phyloP scores from a whole-genome alignment of 1,284 basidiomycete genomes.

The Tranzscheliella williamsii region DNA sequence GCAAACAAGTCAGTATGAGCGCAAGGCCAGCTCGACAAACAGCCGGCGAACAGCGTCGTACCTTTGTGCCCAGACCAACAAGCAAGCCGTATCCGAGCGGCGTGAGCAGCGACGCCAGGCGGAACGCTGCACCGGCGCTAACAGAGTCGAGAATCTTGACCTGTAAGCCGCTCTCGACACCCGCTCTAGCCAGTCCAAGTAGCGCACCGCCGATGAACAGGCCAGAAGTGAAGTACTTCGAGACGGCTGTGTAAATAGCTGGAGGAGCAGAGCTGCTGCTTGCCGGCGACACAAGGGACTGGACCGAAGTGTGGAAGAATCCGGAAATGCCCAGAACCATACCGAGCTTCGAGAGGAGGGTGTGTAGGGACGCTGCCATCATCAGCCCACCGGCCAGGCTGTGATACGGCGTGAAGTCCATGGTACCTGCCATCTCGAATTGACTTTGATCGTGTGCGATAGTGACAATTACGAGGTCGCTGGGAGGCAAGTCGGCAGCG shows the following conservation, averaged over 20 bases:
- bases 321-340: constrained; percentile 55
- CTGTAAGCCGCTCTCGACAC: constrained; percentile 35
- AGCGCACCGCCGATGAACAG: constrained; percentile 46
- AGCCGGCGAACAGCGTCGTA: too few relatives aligned
- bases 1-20: too few relatives aligned
- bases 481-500: too few relatives aligned
- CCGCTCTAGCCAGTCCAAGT: constrained; percentile 20
- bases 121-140: neutral
- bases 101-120: constrained; percentile 1
- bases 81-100: constrained; percentile 8
- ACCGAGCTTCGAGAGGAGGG: constrained; percentile 42
- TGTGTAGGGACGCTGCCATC: constrained; percentile 50
- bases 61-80: constrained; percentile 57
- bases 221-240: constrained; percentile 39
- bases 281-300: constrained; percentile 5
- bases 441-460: too few relatives aligned
- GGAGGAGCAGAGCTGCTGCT: neutral
- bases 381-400: constrained; percentile 55
- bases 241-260: constrained; percentile 18
- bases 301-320: constrained; percentile 47
- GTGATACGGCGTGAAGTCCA: constrained; percentile 44
- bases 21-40: too few relatives aligned
- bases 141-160: constrained; percentile 43
- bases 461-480: too few relatives aligned
- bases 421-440: too few relatives aligned